Conservation (phyloP, 129 eudicot species). For the sunflower (Helianthus annuus) region DNA sequence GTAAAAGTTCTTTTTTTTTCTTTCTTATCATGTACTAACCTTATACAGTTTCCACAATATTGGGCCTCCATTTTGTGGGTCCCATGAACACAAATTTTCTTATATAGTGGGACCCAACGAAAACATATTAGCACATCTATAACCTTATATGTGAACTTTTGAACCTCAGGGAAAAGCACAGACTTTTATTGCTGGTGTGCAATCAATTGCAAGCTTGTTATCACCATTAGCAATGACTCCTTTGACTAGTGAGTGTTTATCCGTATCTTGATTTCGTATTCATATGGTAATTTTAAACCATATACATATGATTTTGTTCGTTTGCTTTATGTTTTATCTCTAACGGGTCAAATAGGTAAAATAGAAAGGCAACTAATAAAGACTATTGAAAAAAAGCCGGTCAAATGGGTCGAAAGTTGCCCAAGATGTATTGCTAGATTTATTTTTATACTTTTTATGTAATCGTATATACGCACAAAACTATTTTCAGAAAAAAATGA, state of each 20-base stretch:
- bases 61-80: background rate
- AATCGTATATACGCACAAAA: background rate
- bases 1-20: conserved; percentile 19
- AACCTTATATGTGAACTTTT: background rate
- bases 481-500: background rate
- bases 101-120: background rate
- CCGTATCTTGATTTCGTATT: conserved; percentile 2
- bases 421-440: background rate
- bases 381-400: background rate
- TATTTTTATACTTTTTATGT: background rate
- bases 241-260: conserved; percentile 67
- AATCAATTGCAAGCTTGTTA: conserved; percentile 74
- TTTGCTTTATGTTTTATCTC: background rate
- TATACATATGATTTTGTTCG: background rate
- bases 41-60: background rate
- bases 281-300: background rate
- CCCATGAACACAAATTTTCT: background rate
- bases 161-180: conserved; percentile 83
- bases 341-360: background rate
- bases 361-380: background rate
- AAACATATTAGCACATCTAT: background rate
- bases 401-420: conserved; percentile 7
- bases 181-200: conserved; percentile 94
- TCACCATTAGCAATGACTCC: conserved; percentile 98
- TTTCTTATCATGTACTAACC: background rate